A percentile compares a stretch with the other conserved stretches of the same genome.
Conservation (phyloP, 2,329 filamentous ascomycete species). For the Microsporum canis region DNA sequence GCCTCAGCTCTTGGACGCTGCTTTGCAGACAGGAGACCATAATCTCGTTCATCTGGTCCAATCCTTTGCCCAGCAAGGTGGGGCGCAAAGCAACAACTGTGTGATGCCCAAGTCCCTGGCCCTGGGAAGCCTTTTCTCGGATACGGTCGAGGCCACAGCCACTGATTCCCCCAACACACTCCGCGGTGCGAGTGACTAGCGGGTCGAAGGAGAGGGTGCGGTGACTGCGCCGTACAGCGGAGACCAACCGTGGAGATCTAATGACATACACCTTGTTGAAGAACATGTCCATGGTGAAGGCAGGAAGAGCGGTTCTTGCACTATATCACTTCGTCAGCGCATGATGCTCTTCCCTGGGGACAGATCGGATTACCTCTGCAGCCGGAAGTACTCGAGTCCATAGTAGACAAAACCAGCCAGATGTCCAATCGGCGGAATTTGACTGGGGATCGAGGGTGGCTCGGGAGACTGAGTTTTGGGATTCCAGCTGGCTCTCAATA, state of each 20-base stretch:
- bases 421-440: constrained; percentile 23
- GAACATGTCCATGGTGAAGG: constrained; percentile 1
- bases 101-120: neutral
- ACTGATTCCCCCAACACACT: neutral
- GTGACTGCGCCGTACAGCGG: neutral
- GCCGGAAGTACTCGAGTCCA: constrained; percentile 18
- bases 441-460: constrained; percentile 6
- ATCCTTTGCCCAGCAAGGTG: neutral
- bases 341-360: neutral
- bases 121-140: neutral
- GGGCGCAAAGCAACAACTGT: neutral
- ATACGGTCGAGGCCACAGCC: neutral
- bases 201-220: neutral
- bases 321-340: neutral
- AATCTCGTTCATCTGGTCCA: neutral
- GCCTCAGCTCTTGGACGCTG: neutral
- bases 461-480: neutral
- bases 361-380: constrained; percentile 10
- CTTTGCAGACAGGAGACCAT: neutral
- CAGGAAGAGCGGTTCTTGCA: neutral
- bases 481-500: too few species aligned
- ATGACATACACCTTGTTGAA: neutral
- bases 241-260: neutral
- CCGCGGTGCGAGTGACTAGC: neutral
- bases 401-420: constrained; percentile 17